Evolutionary conservation across 2,329 filamentous ascomycete genomes (phyloP), one percentile per base, ranked within the genome.

Genomic region (Celoporthe dispersa): DNA sequence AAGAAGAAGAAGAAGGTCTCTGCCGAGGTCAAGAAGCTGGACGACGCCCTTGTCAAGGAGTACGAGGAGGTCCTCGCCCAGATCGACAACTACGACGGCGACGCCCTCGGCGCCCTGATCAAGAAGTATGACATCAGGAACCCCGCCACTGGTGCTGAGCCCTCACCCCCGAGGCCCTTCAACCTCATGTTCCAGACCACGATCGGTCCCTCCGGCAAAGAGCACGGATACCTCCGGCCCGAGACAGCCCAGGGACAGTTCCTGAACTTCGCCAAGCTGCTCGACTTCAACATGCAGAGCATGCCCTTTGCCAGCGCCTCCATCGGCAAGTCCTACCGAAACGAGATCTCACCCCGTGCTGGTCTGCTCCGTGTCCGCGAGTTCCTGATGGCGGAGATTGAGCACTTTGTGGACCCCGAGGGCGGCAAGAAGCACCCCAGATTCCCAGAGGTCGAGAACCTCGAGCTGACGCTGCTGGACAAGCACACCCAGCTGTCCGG

Each of bases 191-290:
- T 98, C 86, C 91, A 95, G 81, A 98, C 95, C 57, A 87, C 92
- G 48, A 98, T 99, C 79, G 96, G 96, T 72, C 94, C 95, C 69
- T 97, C 93, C 84, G 92, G 92, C 81, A 94, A 97, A 78, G 86
- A 92, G 73, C 89, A 92, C 63, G 94, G 93, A 68, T 98, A 94
- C 80, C 86, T 98, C 70, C 89, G 94, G 68, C 96, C 96, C 59
- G 96, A 99, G 83, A 99, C 96, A 39, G 96, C 96, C 4, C 96
- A 99, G 86, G 96, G 96, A 74, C 96, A 99, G 83, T 99, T 99
- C 83, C 85, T 98, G 74, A 98, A 97, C 83, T 99, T 99, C 81
- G 90, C 92, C 76, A 98, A 98, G 85, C 90, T 99, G 62, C 90
- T 98, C 70, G 95, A 98, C 75, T 98, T 94, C 86, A 98, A 98